Base-by-base conservation (phyloP, 768 basidiomycete species). In the Galerina marginata region DNA sequence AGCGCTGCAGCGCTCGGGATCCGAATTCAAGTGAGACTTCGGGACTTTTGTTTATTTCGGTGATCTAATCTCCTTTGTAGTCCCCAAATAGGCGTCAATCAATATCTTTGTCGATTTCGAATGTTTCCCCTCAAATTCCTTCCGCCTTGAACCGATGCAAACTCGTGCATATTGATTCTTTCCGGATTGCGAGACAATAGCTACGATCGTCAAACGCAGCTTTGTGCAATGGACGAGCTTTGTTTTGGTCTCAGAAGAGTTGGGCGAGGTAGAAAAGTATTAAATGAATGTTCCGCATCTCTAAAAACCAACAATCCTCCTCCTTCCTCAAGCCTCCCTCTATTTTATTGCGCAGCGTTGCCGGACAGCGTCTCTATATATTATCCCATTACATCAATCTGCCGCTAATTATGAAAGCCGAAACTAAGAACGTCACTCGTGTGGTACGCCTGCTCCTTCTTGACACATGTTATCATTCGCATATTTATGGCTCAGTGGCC, bases 291-390 rank as follows among this genome's bases (percentile, higher is more conserved):
- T 51, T 54, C 65, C 54, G 54, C n/a, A 38, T 48, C 40, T 33
- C 26, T 45, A 39, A 3, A 26, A 25, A 23, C 23, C 51, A 38
- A 25, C 59, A 52, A 62, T 62, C 59, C 54, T 50, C 55, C 65
- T 53, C 58, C 60, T 58, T 56, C 50, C 58, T 43, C 50, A 29
- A 33, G 37, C 62, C 61, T 61, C 11, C 37, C 43, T 52, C 56
- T 60, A 59, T 54, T 58, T 48, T 43, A 59, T 65, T 67, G 60
- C 65, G 63, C 56, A 73, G 74, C 80, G 79, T 81, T 77, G 81
- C 81, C 56, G 81, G 79, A 59, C 81, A 74, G 74, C 80, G 79
- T 78, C 77, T 71, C 51, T 67, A 59, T 53, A 64, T 61, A 64
- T 49, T 36, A 36, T 53, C 36, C 55, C 47, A 11, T n/a, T 59